phyloP scores from a whole-genome alignment of 164 flowering plant genomes.

The Magnolia changhungtana region DNA sequence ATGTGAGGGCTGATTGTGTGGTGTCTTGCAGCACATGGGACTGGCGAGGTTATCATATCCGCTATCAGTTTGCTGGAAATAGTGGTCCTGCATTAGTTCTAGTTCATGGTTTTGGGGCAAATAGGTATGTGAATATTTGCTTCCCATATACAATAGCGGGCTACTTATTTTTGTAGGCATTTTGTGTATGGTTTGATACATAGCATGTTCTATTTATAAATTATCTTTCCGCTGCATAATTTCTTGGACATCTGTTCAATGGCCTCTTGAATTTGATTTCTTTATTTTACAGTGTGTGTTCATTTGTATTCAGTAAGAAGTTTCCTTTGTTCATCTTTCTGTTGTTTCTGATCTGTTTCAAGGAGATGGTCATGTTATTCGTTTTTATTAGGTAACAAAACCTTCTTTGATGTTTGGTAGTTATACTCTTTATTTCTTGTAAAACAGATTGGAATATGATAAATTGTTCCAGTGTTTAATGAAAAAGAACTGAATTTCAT shows the following conservation, averaged over 20 bases:
- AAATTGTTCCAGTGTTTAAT: no score
- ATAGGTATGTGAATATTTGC: slow-evolving; percentile 61
- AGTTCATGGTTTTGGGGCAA: slow-evolving; percentile 97
- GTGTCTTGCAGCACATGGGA: slow-evolving; percentile 63
- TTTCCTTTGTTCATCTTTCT: not conserved
- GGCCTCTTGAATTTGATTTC: not conserved
- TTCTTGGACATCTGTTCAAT: not conserved
- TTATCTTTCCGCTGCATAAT: not conserved
- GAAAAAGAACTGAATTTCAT: no score
- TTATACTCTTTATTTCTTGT: no score
- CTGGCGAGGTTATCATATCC: slow-evolving; percentile 82
- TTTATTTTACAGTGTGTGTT: not conserved
- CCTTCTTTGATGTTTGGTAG: no score
- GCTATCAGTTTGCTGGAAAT: slow-evolving; percentile 72
- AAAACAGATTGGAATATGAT: no score
- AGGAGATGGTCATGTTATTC: no score
- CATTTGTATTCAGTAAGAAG: not conserved
- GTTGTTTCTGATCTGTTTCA: no score
- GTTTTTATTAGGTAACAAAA: no score
- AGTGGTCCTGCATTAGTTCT: slow-evolving; percentile 79
- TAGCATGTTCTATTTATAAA: not conserved
- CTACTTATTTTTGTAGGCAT: slow-evolving; percentile 25
- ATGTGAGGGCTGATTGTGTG: not conserved
- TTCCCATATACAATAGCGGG: slow-evolving; percentile 8
- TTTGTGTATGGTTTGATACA: slow-evolving; percentile 25